These are phyloP conservation scores for Candida silvatica DNA, from an alignment of 805 yeast genomes.

Conservation along the genomic window DNA sequence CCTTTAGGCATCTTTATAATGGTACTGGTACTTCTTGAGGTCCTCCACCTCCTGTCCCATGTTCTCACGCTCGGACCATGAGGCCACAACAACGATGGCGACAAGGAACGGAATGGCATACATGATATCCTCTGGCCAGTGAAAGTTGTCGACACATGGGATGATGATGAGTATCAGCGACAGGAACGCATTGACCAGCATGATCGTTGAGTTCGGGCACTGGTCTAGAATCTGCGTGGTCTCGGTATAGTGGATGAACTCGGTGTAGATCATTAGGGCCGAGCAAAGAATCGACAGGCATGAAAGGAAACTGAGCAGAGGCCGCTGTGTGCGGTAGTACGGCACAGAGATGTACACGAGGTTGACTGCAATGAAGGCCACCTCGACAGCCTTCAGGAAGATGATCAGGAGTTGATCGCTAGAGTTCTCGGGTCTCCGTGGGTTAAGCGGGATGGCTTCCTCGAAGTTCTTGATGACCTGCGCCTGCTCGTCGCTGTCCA, in stretches of 20 bases:
- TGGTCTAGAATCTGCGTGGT: background rate
- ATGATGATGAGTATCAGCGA: conserved; percentile 6
- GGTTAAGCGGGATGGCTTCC: conserved; percentile 13
- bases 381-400: conserved; percentile 11
- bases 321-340: conserved; percentile 18
- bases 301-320: conserved; percentile 18
- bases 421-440: conserved; percentile 4
- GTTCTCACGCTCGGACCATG: conserved; percentile 11
- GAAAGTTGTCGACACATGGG: conserved; percentile 6
- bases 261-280: conserved; percentile 12
- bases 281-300: conserved; percentile 15
- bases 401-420: conserved; percentile 6
- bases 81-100: conserved; percentile 11
- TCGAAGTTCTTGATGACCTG: conserved; percentile 10
- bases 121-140: conserved; percentile 12
- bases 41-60: conserved; percentile 12
- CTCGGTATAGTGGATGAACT: conserved; percentile 8
- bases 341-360: conserved; percentile 19
- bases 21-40: conserved; percentile 18
- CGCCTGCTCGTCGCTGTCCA: conserved; percentile 19
- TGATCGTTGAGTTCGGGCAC: conserved; percentile 3
- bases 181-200: conserved; percentile 1
- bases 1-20: conserved; percentile 23
- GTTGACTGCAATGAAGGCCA: conserved; percentile 14
- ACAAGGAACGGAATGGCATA: conserved; percentile 20